These are phyloP conservation scores for Forsythia suspensa DNA, from an alignment of 257 asterid species.

Conservation along the genomic window DNA sequence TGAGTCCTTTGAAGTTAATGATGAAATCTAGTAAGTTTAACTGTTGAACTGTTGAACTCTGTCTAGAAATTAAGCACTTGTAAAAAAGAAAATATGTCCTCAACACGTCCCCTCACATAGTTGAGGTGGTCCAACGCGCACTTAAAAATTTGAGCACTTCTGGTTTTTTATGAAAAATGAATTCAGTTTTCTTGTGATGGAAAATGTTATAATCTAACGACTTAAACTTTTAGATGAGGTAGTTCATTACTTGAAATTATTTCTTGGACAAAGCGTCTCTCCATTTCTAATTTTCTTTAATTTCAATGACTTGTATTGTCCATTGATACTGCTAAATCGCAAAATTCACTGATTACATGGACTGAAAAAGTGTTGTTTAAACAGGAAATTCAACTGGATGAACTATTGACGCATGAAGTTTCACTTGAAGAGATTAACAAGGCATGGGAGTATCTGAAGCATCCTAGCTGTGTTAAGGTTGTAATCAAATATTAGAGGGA, in stretches of 20 bases:
- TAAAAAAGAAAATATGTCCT: background rate
- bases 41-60: no score
- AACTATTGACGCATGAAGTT: slow-evolving; percentile 59
- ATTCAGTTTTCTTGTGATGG: background rate
- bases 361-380: background rate
- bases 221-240: background rate
- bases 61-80: background rate
- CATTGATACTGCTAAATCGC: background rate
- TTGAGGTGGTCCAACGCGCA: no score
- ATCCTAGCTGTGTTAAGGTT: slow-evolving; percentile 53
- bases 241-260: background rate
- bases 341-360: no score
- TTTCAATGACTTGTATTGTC: background rate
- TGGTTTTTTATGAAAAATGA: no score
- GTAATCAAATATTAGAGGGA: slow-evolving; percentile 44
- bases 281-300: no score
- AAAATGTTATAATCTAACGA: no score
- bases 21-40: background rate
- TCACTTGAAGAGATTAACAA: slow-evolving; percentile 54
- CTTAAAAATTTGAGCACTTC: no score
- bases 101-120: background rate
- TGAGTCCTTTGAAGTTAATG: background rate
- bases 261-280: background rate
- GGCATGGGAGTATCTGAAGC: slow-evolving; percentile 53
- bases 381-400: slow-evolving; percentile 62